Conservation (phyloP, 768 basidiomycete species). For the Suillus brevipes region DNA sequence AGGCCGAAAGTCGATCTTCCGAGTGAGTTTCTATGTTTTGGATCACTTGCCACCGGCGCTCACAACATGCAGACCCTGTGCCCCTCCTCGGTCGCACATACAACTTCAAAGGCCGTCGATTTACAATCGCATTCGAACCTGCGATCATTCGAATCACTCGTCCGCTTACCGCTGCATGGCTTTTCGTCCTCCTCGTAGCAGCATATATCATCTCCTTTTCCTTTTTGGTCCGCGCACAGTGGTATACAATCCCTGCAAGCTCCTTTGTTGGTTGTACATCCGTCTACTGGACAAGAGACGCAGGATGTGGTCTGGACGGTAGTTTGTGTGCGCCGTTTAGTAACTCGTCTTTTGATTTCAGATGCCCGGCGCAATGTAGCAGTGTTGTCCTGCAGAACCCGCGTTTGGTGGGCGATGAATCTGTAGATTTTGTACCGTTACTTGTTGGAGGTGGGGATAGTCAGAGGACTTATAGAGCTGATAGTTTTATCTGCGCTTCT, state of each 20-base stretch:
- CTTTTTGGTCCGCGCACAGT: conserved; percentile 72
- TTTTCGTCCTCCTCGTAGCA: conserved; percentile 53
- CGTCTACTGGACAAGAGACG: conserved; percentile 68
- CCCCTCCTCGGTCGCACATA: conserved; percentile 57
- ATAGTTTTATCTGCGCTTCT: conserved; percentile 83
- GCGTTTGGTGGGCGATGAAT: conserved; percentile 65
- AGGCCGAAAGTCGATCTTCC: conserved; percentile 53
- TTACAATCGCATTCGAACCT: conserved; percentile 56
- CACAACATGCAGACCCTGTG: conserved; percentile 42
- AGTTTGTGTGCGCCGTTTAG: conserved; percentile 62
- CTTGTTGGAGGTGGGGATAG: conserved; percentile 84
- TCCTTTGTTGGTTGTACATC: conserved; percentile 69
- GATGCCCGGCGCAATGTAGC: conserved; percentile 76
- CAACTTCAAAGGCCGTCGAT: conserved; percentile 34
- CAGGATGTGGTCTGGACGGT: conserved; percentile 76
- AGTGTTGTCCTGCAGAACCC: conserved; percentile 69
- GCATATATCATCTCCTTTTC: conserved; percentile 72
- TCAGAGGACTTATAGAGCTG: conserved; percentile 74
- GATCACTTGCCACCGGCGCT: conserved; percentile 4
- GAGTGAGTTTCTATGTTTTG: conserved; percentile 30
- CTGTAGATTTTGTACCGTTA: conserved; percentile 68
- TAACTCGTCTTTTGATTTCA: conserved; percentile 64
- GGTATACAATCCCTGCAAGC: conserved; percentile 63
- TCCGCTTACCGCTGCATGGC: conserved; percentile 49
- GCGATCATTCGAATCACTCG: conserved; percentile 50